Evolutionary conservation across 805 yeast species (phyloP).

Genomic region (Metschnikowia cubensis): DNA sequence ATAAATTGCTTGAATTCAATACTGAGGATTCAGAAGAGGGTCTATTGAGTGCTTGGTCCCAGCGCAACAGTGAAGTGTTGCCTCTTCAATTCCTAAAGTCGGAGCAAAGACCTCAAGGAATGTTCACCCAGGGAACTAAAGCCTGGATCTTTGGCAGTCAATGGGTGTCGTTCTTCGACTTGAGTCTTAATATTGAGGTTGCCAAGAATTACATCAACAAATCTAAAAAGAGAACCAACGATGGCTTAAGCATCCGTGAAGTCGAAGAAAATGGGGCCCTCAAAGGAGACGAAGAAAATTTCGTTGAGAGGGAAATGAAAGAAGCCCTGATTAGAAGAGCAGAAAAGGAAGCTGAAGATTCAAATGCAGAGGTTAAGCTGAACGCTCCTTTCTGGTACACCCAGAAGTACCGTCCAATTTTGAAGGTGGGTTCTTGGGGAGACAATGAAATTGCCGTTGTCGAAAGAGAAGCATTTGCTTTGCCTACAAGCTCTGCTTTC

Average conservation of each 20-base stretch:
- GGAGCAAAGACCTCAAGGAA: conserved; percentile 69
- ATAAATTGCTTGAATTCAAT: conserved; percentile 65
- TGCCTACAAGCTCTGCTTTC: conserved; percentile 61
- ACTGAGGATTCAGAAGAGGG: conserved; percentile 13
- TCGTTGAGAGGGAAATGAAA: conserved; percentile 11
- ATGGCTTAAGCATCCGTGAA: conserved; percentile 37
- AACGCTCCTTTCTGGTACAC: conserved; percentile 66
- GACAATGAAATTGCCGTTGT: conserved; percentile 61
- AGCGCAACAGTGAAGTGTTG: conserved; percentile 64
- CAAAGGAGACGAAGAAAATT: conserved; percentile 4
- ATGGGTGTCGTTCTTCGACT: conserved; percentile 76
- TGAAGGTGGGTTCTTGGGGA: conserved; percentile 56
- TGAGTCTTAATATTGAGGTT: conserved; percentile 52
- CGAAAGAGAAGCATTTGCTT: conserved; percentile 66
- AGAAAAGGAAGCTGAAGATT: conserved; percentile 26
- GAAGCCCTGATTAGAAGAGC: conserved; percentile 20
- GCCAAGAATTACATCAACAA: conserved; percentile 22
- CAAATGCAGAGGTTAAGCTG: conserved; percentile 17
- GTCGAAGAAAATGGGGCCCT: conserved; percentile 18
- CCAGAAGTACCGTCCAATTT: conserved; percentile 67
- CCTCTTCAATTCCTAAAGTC: conserved; percentile 58
- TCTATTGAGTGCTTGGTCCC: conserved; percentile 73
- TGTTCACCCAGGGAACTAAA: conserved; percentile 50
- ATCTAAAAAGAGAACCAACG: conserved; percentile 41
- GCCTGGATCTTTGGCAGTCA: conserved; percentile 86